phyloP scores from a whole-genome alignment of 495 filamentous ascomycete species.

The Podospora pseudoanserina region DNA sequence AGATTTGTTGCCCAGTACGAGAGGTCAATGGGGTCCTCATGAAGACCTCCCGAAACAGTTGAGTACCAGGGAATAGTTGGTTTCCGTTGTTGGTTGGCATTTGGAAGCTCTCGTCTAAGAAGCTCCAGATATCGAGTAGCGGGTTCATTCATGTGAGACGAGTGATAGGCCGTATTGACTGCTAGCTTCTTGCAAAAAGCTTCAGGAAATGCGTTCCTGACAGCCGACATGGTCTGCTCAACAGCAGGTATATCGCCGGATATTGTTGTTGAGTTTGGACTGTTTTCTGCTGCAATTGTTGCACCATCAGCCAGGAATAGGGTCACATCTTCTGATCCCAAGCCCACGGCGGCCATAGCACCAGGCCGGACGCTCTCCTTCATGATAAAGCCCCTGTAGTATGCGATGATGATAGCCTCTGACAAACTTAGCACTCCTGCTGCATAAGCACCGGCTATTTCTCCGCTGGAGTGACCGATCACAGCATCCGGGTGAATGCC shows the following conservation, averaged over 20 bases:
- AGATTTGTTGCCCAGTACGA: too few relatives aligned
- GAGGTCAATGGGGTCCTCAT: too few relatives aligned
- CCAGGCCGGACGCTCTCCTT: conserved; percentile 26
- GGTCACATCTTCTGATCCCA: conserved; percentile 28
- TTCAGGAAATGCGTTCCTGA: conserved; percentile 23
- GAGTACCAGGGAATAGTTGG: too few relatives aligned
- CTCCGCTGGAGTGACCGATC: conserved; percentile 58
- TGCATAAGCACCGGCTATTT: conserved; percentile 49
- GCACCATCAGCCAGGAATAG: conserved; percentile 22
- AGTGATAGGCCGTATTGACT: conserved; percentile 45
- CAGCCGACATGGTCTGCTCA: conserved; percentile 25
- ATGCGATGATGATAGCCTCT: conserved; percentile 48
- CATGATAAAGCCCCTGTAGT: conserved; percentile 34
- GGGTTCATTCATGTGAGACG: conserved; percentile 35
- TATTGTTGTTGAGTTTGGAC: conserved; percentile 42
- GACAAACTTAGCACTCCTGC: conserved; percentile 37
- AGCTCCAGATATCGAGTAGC: conserved; percentile 33
- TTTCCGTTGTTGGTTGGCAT: too few relatives aligned
- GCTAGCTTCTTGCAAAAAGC: conserved; percentile 45
- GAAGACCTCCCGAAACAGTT: too few relatives aligned
- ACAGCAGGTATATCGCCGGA: conserved; percentile 40
- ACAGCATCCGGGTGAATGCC: conserved; percentile 45
- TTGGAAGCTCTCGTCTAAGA: too few relatives aligned
- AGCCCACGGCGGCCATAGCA: conserved; percentile 44
- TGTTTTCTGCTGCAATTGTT: conserved; percentile 48